Base-by-base conservation (phyloP, 805 yeast genomes). In the Priceomyces melissophilus region DNA sequence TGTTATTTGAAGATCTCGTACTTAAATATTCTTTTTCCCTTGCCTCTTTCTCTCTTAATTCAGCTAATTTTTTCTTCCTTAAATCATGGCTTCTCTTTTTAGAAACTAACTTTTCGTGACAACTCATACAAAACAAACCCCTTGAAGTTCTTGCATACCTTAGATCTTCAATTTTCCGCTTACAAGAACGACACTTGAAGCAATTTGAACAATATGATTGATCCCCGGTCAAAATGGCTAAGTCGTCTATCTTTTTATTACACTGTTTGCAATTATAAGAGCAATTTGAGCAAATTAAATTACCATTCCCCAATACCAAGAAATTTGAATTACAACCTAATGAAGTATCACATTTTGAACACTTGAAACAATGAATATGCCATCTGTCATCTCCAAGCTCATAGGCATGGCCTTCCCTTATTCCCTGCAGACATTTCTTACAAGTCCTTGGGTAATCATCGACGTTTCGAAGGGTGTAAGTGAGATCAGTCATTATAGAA, bases 361-460 rank as follows among this genome's bases (percentile, higher is more conserved):
- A 93, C 35, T 81, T 75, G 65, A 93, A 93, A 64, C 99, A 93
- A 47, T 84, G 77, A 42, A 88, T 84, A 61, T 93, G 99, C 99
- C 99, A 93, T 48, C 96, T 79, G 57, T 88, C 91, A 37, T 85
- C 95, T 16, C 96, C 96, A 37, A 91, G 70, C 59, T 91, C 98
- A 58, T 88, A 93, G 2, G 98, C 98, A 49, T 90, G 95, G 26
- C 96, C 96, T 54, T 87, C 95, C 13, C 77, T 76, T 37, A 91
- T 86, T 20, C 83, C 60, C 13, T 48, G 48, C 42, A 53, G 52
- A 47, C 75, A 69, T 46, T 66, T 66, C 41, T 69, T 69, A 47
- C 75, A 69, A 27, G 60, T 46, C 49, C 67, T 69, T 30, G 41
- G 37, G 8, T 12, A 20, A 6, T 35, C 27, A 8, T 35, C 38